These are phyloP conservation scores for Geotrichum armillariae DNA, from an alignment of 1,139 yeast genomes.

Conservation along the genomic window DNA sequence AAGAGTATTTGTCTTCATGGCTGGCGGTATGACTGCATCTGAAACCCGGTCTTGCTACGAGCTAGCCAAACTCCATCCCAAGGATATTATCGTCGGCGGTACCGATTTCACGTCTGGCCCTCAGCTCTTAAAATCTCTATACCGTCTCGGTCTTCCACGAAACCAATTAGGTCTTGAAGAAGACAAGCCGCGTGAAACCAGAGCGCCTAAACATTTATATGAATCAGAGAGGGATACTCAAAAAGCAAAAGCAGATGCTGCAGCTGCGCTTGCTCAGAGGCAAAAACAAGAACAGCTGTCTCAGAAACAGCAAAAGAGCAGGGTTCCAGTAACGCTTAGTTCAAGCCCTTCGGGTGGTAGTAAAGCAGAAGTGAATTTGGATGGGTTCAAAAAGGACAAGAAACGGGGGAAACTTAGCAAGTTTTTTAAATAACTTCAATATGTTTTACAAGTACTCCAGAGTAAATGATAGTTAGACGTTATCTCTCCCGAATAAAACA, in stretches of 20 bases:
- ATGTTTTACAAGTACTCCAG: too few relatives aligned
- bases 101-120: constrained; percentile 72
- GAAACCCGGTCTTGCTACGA: constrained; percentile 83
- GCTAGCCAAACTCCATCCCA: constrained; percentile 48
- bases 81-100: constrained; percentile 82
- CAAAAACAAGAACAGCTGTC: background rate
- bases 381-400: constrained; percentile 21
- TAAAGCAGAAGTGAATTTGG: background rate
- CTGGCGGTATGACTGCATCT: constrained; percentile 87
- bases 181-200: constrained; percentile 10
- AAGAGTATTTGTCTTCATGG: constrained; percentile 73
- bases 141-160: constrained; percentile 28
- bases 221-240: constrained; percentile 13
- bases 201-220: constrained; percentile 18
- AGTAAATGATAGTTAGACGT: too few relatives aligned
- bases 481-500: too few relatives aligned
- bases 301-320: too few relatives aligned
- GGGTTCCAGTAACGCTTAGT: too few relatives aligned
- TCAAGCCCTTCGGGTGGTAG: too few relatives aligned
- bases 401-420: constrained; percentile 27
- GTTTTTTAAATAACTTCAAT: constrained; percentile 28
- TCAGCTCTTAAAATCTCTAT: constrained; percentile 44
- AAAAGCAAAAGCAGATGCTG: constrained; percentile 6
- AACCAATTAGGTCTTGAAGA: constrained; percentile 10
- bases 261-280: background rate